Evolutionary conservation across 1,139 yeast genomes (phyloP).

Genomic region (Yamadazyma diospyri): DNA sequence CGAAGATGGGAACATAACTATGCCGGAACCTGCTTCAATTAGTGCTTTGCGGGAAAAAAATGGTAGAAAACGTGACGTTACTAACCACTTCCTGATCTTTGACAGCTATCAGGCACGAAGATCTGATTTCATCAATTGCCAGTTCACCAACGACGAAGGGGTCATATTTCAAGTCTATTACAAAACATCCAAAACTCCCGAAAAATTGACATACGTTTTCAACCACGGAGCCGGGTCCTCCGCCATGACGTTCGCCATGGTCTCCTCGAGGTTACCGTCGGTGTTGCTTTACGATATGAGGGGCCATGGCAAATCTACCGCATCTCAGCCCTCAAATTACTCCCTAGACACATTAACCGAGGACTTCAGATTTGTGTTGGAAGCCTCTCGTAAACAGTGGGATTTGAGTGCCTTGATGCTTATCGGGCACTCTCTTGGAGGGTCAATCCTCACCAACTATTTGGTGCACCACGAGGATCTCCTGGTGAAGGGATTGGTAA

Average conservation of each 20-base stretch:
- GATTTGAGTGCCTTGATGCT: constrained; percentile 33
- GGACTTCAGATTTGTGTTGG: constrained; percentile 54
- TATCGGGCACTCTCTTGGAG: constrained; percentile 93
- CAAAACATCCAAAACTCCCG: constrained; percentile 41
- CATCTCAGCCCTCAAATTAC: constrained; percentile 28
- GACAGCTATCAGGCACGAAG: constrained; percentile 5
- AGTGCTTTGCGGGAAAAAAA: not conserved
- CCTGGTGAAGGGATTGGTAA: constrained; percentile 58
- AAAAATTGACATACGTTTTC: constrained; percentile 61
- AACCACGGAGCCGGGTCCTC: constrained; percentile 98
- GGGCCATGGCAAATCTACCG: constrained; percentile 64
- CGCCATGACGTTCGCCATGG: constrained; percentile 67
- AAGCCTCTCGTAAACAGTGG: constrained; percentile 4
- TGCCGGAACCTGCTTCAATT: not conserved
- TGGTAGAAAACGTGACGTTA: constrained; percentile 7
- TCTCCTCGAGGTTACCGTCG: constrained; percentile 39
- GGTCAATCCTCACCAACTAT: constrained; percentile 67
- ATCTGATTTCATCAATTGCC: not conserved
- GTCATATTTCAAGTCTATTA: constrained; percentile 52
- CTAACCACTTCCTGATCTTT: constrained; percentile 23
- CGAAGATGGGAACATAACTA: constrained; percentile 20
- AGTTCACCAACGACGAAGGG: not conserved
- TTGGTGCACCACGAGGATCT: constrained; percentile 9
- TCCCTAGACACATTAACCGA: constrained; percentile 48
- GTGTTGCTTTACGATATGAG: constrained; percentile 72